Evolutionary conservation across 2,329 filamentous ascomycete genomes (phyloP).

Genomic region (Piedraia hortae): DNA sequence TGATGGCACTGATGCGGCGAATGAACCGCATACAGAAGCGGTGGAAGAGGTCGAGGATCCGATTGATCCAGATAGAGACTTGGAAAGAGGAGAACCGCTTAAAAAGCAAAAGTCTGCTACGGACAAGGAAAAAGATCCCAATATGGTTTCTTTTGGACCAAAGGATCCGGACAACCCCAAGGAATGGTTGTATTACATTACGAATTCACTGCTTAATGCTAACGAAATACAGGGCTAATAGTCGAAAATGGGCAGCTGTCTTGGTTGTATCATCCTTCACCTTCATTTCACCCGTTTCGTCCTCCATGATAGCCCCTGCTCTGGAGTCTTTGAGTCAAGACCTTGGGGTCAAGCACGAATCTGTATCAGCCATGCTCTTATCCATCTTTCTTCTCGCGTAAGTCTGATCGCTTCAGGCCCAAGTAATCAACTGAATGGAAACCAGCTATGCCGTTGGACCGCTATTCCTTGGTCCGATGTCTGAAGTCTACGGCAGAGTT

Average conservation of each 20-base stretch:
- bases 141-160: conserved; percentile 15
- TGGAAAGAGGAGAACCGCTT: background rate
- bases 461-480: conserved; percentile 9
- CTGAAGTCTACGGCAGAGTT: conserved; percentile 10
- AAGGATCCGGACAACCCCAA: conserved; percentile 19
- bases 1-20: background rate
- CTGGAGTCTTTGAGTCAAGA: conserved; percentile 7
- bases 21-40: no score
- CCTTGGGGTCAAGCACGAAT: conserved; percentile 6
- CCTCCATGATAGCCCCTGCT: conserved; percentile 12
- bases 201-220: no score
- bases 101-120: background rate
- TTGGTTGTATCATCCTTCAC: conserved; percentile 11
- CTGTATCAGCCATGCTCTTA: conserved; percentile 8
- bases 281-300: conserved; percentile 12
- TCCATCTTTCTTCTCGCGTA: conserved; percentile 12
- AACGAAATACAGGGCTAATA: no score
- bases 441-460: conserved; percentile 12
- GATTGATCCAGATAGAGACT: conserved; percentile 1
- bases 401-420: no score
- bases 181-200: no score
- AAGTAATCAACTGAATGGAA: no score
- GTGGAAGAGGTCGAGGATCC: conserved; percentile 1
- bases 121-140: conserved; percentile 3
- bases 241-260: conserved; percentile 17